Conservation (phyloP, 129 eudicot genomes). For the Rutidosis leptorrhynchoides region DNA sequence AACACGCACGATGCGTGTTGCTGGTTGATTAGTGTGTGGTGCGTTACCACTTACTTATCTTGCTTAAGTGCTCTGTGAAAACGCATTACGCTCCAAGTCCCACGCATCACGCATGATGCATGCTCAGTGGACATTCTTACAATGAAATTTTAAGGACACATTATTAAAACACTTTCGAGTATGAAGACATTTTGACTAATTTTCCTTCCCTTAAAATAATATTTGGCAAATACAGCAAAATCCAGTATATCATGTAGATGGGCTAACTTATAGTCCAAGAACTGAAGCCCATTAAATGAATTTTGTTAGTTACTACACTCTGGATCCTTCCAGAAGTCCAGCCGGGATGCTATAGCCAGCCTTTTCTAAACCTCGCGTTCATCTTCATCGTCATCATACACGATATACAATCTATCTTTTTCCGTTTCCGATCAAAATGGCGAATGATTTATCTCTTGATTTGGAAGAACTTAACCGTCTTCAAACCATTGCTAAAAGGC, state of each 20-base stretch:
- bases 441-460: slow-evolving; percentile 64
- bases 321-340: background rate
- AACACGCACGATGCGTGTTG: too few relatives aligned
- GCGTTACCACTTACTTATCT: too few relatives aligned
- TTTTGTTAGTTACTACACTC: background rate
- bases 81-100: too few relatives aligned
- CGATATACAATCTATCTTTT: background rate
- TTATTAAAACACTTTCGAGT: too few relatives aligned
- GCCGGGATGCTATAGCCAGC: background rate
- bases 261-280: background rate
- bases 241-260: background rate
- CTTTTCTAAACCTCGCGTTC: background rate
- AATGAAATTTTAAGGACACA: too few relatives aligned
- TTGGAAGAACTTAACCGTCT: slow-evolving; percentile 74
- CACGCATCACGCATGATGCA: too few relatives aligned
- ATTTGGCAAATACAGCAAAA: too few relatives aligned
- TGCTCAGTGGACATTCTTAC: too few relatives aligned
- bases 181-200: too few relatives aligned
- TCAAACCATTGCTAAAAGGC: slow-evolving; percentile 73
- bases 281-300: background rate
- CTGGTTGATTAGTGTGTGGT: too few relatives aligned
- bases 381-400: background rate
- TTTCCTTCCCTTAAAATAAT: too few relatives aligned
- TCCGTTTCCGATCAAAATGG: slow-evolving; percentile 43
- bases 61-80: too few relatives aligned